A percentile compares a stretch with the other conserved stretches of the same genome.
Evolutionary conservation across 345 rosid genomes (phyloP).

Genomic region (Fremontodendron californicum): DNA sequence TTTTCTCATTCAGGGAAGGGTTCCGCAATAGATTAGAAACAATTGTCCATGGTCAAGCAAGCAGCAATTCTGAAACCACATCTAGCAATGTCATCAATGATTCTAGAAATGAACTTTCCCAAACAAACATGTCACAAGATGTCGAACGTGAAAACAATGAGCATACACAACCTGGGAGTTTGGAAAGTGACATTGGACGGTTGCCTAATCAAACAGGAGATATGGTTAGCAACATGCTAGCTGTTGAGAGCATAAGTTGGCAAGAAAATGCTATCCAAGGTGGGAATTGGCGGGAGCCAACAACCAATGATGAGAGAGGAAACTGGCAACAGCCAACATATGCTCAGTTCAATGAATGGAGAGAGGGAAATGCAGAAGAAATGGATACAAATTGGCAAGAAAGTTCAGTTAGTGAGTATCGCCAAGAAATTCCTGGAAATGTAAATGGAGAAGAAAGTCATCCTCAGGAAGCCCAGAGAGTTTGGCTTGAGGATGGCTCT

Average conservation of each 20-base stretch:
- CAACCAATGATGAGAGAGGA: slow-evolving; percentile 40
- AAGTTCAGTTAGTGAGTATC: slow-evolving; percentile 47
- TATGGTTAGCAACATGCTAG: slow-evolving; percentile 31
- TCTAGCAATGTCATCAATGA: slow-evolving; percentile 38
- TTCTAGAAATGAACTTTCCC: slow-evolving; percentile 35
- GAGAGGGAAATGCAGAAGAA: slow-evolving; percentile 47
- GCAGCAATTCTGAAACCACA: slow-evolving; percentile 46
- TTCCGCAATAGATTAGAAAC: slow-evolving; percentile 75
- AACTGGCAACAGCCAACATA: slow-evolving; percentile 47
- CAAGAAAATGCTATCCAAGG: slow-evolving; percentile 45
- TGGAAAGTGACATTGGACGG: slow-evolving; percentile 33
- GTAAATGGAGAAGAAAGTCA: slow-evolving; percentile 38
- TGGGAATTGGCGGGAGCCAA: slow-evolving; percentile 47
- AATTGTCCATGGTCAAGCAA: slow-evolving; percentile 66
- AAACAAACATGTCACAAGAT: slow-evolving; percentile 37
- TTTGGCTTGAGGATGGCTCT: slow-evolving; percentile 57
- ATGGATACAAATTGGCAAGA: slow-evolving; percentile 53
- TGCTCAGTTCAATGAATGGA: slow-evolving; percentile 46
- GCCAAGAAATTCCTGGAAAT: slow-evolving; percentile 46
- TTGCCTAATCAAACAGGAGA: slow-evolving; percentile 44
- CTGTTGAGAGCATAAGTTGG: slow-evolving; percentile 43
- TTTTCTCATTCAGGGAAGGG: slow-evolving; percentile 63
- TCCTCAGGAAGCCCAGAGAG: slow-evolving; percentile 43
- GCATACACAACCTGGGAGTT: slow-evolving; percentile 39
- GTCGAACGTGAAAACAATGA: slow-evolving; percentile 39